Percentiles rank a stretch among this genome's conserved stretches.
These are phyloP conservation scores for Botrytis galanthina DNA, from an alignment of 2,329 filamentous ascomycete genomes.

Conservation along the genomic window DNA sequence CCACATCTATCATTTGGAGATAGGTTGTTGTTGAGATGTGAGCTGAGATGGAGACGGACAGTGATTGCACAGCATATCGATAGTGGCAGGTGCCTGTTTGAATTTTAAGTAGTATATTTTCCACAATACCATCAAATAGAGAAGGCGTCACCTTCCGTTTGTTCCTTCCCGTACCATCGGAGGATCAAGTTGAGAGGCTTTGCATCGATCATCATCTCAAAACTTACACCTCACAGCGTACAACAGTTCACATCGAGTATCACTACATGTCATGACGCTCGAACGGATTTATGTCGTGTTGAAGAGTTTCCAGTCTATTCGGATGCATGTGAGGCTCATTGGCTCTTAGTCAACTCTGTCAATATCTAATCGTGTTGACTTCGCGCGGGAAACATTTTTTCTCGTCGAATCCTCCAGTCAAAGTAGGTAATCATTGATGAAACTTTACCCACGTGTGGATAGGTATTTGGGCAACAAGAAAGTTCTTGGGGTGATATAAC, in stretches of 20 bases:
- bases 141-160: neutral
- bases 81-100: neutral
- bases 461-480: neutral
- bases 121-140: neutral
- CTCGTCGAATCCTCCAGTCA: neutral
- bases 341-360: neutral
- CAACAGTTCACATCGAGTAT: neutral
- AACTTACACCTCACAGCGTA: neutral
- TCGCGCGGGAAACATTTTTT: too few species aligned
- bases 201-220: neutral
- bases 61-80: neutral
- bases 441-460: too few species aligned
- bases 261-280: neutral
- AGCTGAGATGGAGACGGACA: neutral
- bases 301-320: neutral
- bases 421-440: neutral
- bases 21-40: neutral
- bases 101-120: neutral
- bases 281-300: slow-evolving; percentile 2
- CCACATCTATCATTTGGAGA: neutral
- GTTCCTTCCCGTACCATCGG: neutral
- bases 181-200: neutral
- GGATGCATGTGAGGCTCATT: neutral
- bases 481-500: neutral
- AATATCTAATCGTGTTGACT: neutral